phyloP scores from a whole-genome alignment of 306 rosid species.

The Trichosanthes truncata region DNA sequence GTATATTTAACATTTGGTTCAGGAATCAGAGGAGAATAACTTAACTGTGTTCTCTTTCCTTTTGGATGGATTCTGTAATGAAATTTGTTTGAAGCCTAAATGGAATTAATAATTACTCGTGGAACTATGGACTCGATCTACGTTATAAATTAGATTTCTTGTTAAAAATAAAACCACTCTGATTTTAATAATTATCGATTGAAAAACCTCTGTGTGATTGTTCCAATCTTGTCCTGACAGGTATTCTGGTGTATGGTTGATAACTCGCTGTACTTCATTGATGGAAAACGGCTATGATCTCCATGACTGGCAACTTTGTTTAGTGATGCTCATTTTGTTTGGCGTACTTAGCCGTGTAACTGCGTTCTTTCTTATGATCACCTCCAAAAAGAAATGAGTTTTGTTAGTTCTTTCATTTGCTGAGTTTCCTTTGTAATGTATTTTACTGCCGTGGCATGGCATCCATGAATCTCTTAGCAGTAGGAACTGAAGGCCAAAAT shows the following conservation, averaged over 20 bases:
- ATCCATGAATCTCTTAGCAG: slow-evolving; percentile 2
- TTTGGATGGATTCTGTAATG: background rate
- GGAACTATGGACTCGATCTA: background rate
- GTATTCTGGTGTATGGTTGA: slow-evolving; percentile 82
- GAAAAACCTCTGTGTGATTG: background rate
- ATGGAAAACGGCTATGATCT: slow-evolving; percentile 39
- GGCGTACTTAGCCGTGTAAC: slow-evolving; percentile 35
- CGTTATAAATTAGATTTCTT: background rate
- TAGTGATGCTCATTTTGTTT: slow-evolving; percentile 26
- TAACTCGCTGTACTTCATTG: slow-evolving; percentile 67
- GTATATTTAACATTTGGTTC: background rate
- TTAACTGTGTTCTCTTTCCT: background rate
- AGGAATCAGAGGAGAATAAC: background rate
- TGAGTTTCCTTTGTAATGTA: background rate
- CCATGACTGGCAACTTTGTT: slow-evolving; percentile 47
- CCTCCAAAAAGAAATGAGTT: slow-evolving; percentile 34
- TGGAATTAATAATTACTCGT: background rate
- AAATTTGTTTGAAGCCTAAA: background rate
- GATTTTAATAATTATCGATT: background rate
- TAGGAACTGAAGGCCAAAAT: slow-evolving; percentile 15
- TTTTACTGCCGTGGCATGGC: background rate
- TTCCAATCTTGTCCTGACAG: slow-evolving; percentile 23
- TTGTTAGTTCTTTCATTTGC: background rate
- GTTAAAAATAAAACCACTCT: background rate
- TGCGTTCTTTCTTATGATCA: slow-evolving; percentile 40